phyloP scores from a whole-genome alignment of 1,139 yeast genomes.

The Pneumocystis sp. region DNA sequence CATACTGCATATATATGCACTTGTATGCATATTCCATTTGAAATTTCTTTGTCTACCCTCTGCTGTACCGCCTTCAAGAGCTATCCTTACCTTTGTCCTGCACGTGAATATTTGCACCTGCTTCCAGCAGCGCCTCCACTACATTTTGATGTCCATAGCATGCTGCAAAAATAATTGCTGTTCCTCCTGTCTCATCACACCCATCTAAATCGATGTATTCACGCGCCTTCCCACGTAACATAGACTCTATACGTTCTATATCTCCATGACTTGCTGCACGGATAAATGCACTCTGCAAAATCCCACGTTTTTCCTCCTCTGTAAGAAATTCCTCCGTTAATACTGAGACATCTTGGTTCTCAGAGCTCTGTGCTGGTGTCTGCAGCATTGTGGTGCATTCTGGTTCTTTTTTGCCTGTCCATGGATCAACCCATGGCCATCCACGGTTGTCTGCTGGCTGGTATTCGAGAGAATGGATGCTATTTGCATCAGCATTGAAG shows the following conservation, averaged over 20 bases:
- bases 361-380: background rate
- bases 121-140: conserved; percentile 26
- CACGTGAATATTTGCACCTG: conserved; percentile 26
- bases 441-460: background rate
- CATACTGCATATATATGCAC: background rate
- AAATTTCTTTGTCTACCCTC: too few relatives aligned
- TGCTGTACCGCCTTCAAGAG: too few relatives aligned
- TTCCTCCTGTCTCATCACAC: conserved; percentile 27
- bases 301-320: conserved; percentile 2
- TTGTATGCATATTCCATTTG: too few relatives aligned
- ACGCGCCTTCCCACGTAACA: conserved; percentile 20
- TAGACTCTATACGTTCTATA: conserved; percentile 19
- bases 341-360: background rate
- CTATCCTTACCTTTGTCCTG: conserved; percentile 27
- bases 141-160: conserved; percentile 29
- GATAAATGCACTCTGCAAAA: conserved; percentile 20
- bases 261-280: conserved; percentile 27
- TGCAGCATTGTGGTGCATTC: background rate
- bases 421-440: background rate
- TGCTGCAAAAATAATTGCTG: conserved; percentile 28
- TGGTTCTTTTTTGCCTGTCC: background rate
- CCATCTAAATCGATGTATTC: conserved; percentile 23
- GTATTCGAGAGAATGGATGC: background rate
- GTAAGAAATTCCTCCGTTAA: background rate
- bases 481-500: too few relatives aligned